Base-by-base conservation (phyloP, 805 yeast species). In the Middelhovenomyces tepae region DNA sequence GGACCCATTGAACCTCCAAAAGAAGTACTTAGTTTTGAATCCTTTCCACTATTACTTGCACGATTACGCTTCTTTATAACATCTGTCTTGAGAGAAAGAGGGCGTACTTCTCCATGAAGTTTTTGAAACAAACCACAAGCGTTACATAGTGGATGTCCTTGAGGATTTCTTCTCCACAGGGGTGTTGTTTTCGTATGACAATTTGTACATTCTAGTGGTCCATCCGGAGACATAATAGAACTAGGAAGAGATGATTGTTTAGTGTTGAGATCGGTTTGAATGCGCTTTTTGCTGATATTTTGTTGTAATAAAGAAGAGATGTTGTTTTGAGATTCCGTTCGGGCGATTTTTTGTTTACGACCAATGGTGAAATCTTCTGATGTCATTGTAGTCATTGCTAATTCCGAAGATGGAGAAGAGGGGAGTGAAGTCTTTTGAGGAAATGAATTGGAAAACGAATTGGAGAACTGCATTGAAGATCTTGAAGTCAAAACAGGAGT, bases 61-160 rank as follows among this genome's bases (percentile, higher is more conserved):
- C 95, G 69, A 56, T 91, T 94, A 48, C 98, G 73, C 59, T 87
- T 87, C 56, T 85, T 85, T 35, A 89, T 89, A 1, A 89, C 93
- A 55, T 91, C 96, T 0, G 95, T 83, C 56, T 86, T 86, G 47
- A 86, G 65, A n/a, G 94, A 79, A 36, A 91, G 63, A 2, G 98
- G 98, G 39, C 98, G 69, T 41, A 87, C 94, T 9, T 87, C 94
- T 11, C 97, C 98, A 50, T 89, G 97, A 22, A 89, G 62, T 57
- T 89, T 89, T 53, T 85, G 68, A 49, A 89, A 89, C 40, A 89
- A 62, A 0, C 98, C 98, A 62, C 98, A 89, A 0, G 98, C 98
- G 54, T 89, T 89, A 60, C 98, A 89, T 38, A 89, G 61, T 0
- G 96, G 94, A 56, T 85, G 83, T 1, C 97, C 97, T 43, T 84